A percentile compares a stretch with the other conserved stretches of the same genome.
Evolutionary conservation across 2,329 filamentous ascomycete genomes (phyloP).

Genomic region (Neoscytalidium dimidiatum): DNA sequence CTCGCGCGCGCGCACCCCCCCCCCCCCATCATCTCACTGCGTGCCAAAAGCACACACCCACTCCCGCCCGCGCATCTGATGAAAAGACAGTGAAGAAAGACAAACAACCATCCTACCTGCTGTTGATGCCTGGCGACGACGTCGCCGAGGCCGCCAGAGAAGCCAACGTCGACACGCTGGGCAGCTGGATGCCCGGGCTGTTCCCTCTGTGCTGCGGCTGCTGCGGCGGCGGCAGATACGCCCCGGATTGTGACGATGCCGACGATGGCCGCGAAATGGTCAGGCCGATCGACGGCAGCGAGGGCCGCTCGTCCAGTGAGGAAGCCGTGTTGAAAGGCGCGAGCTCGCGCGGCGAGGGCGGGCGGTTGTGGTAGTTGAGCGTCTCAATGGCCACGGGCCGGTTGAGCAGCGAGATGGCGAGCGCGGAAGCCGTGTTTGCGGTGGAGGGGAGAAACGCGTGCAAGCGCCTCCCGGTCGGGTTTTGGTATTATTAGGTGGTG

Average conservation of each 20-base stretch:
- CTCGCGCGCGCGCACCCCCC: constrained; percentile 22
- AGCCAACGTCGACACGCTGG: constrained; percentile 61
- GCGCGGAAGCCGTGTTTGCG: constrained; percentile 57
- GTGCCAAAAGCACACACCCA: no score
- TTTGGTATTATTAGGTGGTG: not conserved
- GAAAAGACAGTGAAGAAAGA: not conserved
- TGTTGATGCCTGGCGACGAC: constrained; percentile 43
- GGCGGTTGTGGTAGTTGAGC: constrained; percentile 40
- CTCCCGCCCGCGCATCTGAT: no score
- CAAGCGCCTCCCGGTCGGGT: constrained; percentile 5
- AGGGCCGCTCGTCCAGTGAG: constrained; percentile 49
- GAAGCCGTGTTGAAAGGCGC: constrained; percentile 49
- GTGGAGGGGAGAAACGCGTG: constrained; percentile 18
- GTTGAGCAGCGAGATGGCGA: constrained; percentile 59
- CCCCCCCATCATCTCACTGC: constrained; percentile 27
- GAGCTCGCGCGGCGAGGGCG: constrained; percentile 52
- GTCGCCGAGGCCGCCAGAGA: constrained; percentile 53
- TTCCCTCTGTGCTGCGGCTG: constrained; percentile 39
- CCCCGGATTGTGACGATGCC: constrained; percentile 40
- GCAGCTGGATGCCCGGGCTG: constrained; percentile 50
- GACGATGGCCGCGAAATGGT: constrained; percentile 56
- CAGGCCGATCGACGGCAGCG: constrained; percentile 50
- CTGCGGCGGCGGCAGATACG: constrained; percentile 24
- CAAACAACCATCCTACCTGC: constrained; percentile 44
- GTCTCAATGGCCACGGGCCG: constrained; percentile 58